Conservation (phyloP, 257 asterid species). For the Misopates orontium region DNA sequence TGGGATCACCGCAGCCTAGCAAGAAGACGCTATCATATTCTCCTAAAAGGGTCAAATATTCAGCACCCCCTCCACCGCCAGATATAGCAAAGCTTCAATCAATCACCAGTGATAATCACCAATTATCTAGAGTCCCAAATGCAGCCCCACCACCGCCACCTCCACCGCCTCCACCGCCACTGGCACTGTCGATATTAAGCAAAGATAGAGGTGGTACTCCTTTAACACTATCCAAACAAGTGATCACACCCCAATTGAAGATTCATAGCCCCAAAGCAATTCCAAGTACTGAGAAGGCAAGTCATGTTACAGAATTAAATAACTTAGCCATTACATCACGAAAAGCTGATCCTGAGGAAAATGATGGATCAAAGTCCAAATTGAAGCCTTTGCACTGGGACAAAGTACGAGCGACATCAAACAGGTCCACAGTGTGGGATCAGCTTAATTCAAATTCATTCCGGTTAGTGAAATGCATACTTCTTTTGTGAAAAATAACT, state of each 20-base stretch:
- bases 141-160: conserved; percentile 57
- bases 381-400: conserved; percentile 98
- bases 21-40: conserved; percentile 48
- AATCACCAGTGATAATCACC: conserved; percentile 51
- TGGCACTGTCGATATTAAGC: conserved; percentile 35
- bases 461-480: conserved; percentile 63
- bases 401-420: conserved; percentile 93
- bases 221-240: conserved; percentile 36
- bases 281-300: conserved; percentile 32
- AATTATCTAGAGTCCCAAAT: conserved; percentile 29
- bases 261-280: conserved; percentile 39
- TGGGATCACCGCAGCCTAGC: conserved; percentile 32
- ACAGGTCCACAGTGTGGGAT: conserved; percentile 95
- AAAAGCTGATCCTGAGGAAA: conserved; percentile 45
- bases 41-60: conserved; percentile 64
- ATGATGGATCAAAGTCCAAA: conserved; percentile 70
- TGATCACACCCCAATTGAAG: conserved; percentile 35
- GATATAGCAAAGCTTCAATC: conserved; percentile 68
- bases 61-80: conserved; percentile 84
- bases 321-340: conserved; percentile 39
- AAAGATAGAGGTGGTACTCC: conserved; percentile 32
- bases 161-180: conserved; percentile 47
- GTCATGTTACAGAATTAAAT: conserved; percentile 31
- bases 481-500: background rate
- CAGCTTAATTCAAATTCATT: conserved; percentile 87